Evolutionary conservation across 768 basidiomycete genomes (phyloP).

Genomic region (Boletus rufocinnamomeus): DNA sequence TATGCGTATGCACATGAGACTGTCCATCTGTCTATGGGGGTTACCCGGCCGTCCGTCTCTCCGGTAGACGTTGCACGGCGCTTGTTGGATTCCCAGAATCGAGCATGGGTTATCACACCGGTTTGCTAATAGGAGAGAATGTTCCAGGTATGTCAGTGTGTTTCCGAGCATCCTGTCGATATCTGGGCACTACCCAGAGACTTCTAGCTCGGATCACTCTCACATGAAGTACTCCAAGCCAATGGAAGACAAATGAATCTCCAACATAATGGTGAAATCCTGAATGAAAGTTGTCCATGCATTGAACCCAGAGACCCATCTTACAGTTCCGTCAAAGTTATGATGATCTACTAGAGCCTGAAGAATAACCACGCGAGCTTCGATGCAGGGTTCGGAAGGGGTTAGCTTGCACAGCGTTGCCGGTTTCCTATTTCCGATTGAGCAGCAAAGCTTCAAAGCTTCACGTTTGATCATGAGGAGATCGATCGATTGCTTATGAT

Average conservation of each 20-base stretch:
- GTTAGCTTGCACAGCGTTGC: no score
- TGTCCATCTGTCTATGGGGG: not conserved
- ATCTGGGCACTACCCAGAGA: not conserved
- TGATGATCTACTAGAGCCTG: not conserved
- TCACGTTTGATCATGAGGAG: no score
- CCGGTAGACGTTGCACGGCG: not conserved
- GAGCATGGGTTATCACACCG: not conserved
- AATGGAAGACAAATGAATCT: not conserved
- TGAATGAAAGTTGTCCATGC: not conserved
- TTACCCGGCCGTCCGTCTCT: not conserved
- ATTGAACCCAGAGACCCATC: not conserved
- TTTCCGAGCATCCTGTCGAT: no score
- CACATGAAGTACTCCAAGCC: not conserved
- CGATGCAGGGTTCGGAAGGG: no score
- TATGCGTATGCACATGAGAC: not conserved
- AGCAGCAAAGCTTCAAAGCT: no score
- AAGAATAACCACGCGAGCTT: not conserved
- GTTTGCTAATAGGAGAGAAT: not conserved
- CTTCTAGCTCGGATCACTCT: not conserved
- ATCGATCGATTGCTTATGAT: not conserved
- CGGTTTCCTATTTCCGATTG: no score
- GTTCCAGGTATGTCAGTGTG: not conserved
- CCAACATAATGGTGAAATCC: not conserved
- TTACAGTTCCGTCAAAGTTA: not conserved
- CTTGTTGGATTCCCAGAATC: not conserved